A percentile compares a stretch with the other conserved stretches of the same genome.
Conservation (phyloP, 202 grass and related monocot species). For the Panicum hallii region DNA sequence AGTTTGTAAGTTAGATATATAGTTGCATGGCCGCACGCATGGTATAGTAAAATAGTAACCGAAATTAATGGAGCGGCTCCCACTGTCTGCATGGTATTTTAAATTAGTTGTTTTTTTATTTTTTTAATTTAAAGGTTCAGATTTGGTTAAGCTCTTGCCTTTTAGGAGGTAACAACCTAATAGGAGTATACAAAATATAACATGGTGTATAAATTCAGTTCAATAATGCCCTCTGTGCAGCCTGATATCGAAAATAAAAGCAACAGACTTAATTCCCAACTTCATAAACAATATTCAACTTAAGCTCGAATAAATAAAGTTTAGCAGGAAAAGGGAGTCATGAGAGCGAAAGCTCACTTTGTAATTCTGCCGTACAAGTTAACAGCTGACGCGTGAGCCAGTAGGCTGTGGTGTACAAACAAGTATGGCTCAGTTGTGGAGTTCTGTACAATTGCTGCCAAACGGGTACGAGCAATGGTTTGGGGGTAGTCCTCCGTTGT, state of each 20-base stretch:
- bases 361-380: conserved; percentile 62
- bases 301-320: neutral
- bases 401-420: conserved; percentile 43
- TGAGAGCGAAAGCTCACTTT: conserved; percentile 28
- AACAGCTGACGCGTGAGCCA: conserved; percentile 67
- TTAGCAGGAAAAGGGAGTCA: neutral
- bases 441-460: conserved; percentile 58
- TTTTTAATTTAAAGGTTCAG: too few species aligned
- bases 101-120: too few species aligned
- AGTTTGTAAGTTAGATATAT: too few species aligned
- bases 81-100: too few species aligned
- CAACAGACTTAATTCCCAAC: neutral
- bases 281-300: neutral
- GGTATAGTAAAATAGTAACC: too few species aligned
- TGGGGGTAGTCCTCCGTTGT: conserved; percentile 39
- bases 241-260: conserved; percentile 31
- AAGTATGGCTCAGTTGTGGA: conserved; percentile 73
- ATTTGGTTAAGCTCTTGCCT: too few species aligned
- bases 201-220: conserved; percentile 49
- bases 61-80: too few species aligned
- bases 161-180: too few species aligned
- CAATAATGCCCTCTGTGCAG: conserved; percentile 42
- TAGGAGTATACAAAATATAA: neutral
- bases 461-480: conserved; percentile 72
- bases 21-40: too few species aligned